Evolutionary conservation across 2,329 filamentous ascomycete species (phyloP), one percentile per base, ranked within the genome.

Genomic region (Tolypocladium album): DNA sequence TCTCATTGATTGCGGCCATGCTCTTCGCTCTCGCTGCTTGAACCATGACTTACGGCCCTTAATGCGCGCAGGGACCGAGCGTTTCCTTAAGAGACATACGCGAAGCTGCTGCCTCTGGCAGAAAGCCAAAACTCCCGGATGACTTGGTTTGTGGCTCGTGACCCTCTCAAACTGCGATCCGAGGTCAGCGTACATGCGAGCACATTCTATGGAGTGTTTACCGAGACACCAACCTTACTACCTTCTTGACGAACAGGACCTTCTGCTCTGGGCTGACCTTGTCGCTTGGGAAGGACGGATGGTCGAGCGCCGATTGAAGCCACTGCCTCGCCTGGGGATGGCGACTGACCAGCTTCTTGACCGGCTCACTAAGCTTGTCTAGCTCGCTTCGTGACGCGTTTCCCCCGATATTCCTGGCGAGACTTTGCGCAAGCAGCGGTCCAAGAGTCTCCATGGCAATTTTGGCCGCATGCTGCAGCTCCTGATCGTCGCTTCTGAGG

Each of bases 61-160:
- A 17, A 36, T 13, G 31, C 50, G n/a, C 31, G 5, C 20, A 43
- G 50, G 50, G 2, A 15, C 5, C 31, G 31, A 38, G 50, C 11
- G 13, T 11, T 22, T 22, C 4, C 11, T 68, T 66, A 86, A 53
- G 83, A 85, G 56, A 76, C 80, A 71, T 87, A 87, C 11, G 83
- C 76, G 71, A 86, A 87, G 66, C 76, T 84, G 0, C 80, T 79
- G 8, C 82, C 82, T 62, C 88, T 78, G 62, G 86, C 87, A 2
- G 80, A 78, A n/a, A 89, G 73, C 85, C 87, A 92, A 68, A 91
- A 91, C 38, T 89, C 86, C 61, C 83, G 81, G 3, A 90, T 83
- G 1, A 89, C 78, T 59, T 85, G 80, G 63, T 87, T 89, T 3
- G 88, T 90, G 57, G 79, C 75, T 63, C 82, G 79, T 1, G 82